Percentiles rank a stretch among this genome's conserved stretches.
phyloP scores from a whole-genome alignment of 805 yeast genomes.

The Lipomyces japonicus region DNA sequence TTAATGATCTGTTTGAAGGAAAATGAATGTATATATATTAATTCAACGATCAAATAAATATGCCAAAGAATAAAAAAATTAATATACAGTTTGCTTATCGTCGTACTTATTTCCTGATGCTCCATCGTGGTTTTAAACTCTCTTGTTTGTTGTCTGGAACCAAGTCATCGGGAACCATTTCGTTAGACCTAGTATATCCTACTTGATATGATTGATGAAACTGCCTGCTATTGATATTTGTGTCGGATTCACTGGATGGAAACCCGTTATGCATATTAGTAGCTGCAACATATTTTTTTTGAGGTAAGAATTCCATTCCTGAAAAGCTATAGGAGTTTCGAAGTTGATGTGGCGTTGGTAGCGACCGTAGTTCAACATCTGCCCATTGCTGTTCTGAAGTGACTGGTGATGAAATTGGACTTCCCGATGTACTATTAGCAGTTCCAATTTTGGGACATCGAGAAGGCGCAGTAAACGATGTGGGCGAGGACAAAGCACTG shows the following conservation, averaged over 20 bases:
- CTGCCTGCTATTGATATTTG: not conserved
- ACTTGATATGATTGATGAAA: not conserved
- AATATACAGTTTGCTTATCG: not conserved
- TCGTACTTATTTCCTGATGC: slow-evolving; percentile 11
- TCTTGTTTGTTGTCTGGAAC: slow-evolving; percentile 10
- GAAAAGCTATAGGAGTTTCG: slow-evolving; percentile 26
- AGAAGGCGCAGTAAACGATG: slow-evolving; percentile 21
- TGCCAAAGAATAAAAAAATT: not conserved
- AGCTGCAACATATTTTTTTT: slow-evolving; percentile 8
- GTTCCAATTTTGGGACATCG: slow-evolving; percentile 1
- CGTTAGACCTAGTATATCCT: not conserved
- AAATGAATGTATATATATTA: not conserved
- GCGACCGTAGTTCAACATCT: slow-evolving; percentile 12
- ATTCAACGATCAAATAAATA: not conserved
- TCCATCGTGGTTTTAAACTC: slow-evolving; percentile 20
- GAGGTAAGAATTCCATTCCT: slow-evolving; percentile 28
- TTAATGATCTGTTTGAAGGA: not conserved
- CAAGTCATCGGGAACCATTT: slow-evolving; percentile 8
- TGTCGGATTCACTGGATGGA: not conserved
- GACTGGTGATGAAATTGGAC: slow-evolving; percentile 8
- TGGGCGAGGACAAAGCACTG: slow-evolving; percentile 19
- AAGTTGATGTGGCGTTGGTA: slow-evolving; percentile 27
- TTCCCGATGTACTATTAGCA: not conserved
- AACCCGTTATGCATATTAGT: not conserved
- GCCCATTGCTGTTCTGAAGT: slow-evolving; percentile 12